Percentiles rank a stretch among this genome's conserved stretches.
phyloP scores from a whole-genome alignment of 139 green algal species.

The Auxenochlorella pyrenoidosa region DNA sequence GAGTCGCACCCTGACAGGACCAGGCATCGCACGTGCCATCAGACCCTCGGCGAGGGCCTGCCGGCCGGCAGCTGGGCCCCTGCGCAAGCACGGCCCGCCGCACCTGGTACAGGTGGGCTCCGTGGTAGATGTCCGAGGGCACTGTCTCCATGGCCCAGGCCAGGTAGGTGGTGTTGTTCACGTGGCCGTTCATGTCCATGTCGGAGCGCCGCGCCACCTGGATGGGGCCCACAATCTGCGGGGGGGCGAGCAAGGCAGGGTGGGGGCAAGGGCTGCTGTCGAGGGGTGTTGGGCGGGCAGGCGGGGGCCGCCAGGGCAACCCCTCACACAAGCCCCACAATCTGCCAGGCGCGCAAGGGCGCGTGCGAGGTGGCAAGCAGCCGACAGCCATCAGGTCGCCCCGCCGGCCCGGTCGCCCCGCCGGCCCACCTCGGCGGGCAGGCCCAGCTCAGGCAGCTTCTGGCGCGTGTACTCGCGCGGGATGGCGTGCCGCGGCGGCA shows the following conservation, averaged over 20 bases:
- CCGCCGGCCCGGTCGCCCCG: background rate
- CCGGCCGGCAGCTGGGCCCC: too few relatives aligned
- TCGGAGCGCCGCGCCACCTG: constrained; percentile 83
- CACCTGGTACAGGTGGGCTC: constrained; percentile 76
- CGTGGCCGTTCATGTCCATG: constrained; percentile 98
- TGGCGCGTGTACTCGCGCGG: constrained; percentile 14
- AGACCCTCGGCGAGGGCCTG: too few relatives aligned
- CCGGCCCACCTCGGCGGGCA: constrained; percentile 37
- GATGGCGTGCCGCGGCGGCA: constrained; percentile 38
- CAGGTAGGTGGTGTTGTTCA: constrained; percentile 98
- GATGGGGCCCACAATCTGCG: constrained; percentile 47
- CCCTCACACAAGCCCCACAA: background rate
- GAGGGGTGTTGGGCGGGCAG: background rate
- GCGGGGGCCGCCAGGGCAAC: too few relatives aligned
- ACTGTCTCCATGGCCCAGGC: constrained; percentile 91
- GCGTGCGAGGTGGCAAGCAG: background rate
- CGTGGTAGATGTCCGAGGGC: constrained; percentile 71
- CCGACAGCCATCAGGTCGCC: too few relatives aligned
- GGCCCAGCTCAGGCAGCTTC: constrained; percentile 56
- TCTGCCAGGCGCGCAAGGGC: too few relatives aligned
- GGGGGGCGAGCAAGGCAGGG: background rate
- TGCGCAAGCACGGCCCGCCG: too few relatives aligned
- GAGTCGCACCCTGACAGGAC: background rate
- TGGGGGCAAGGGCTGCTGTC: too few relatives aligned
- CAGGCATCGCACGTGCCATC: too few relatives aligned